Conservation (phyloP, 2,329 filamentous ascomycete genomes). For the Helotiales sp. region DNA sequence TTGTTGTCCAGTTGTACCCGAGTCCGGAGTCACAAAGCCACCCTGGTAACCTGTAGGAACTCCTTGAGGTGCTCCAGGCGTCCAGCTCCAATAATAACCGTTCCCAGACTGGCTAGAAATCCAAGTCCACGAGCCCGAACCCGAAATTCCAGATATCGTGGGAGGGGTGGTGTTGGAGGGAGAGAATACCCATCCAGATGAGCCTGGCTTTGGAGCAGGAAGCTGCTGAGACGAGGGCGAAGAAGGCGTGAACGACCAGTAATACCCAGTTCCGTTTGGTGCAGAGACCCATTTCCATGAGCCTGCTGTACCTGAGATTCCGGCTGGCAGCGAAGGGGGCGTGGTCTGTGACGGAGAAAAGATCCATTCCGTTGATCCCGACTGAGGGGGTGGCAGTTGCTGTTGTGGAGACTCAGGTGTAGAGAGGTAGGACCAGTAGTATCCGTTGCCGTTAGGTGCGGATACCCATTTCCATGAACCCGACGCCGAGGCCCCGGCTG, state of each 20-base stretch:
- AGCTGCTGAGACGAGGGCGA: background rate
- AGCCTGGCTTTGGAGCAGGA: background rate
- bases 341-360: background rate
- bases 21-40: background rate
- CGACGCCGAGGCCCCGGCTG: background rate
- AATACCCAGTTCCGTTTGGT: background rate
- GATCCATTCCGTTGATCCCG: background rate
- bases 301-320: background rate
- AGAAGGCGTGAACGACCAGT: conserved; percentile 5
- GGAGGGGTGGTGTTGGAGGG: background rate
- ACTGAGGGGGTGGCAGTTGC: background rate
- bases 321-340: background rate
- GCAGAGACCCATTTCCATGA: conserved; percentile 1
- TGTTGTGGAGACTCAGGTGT: background rate
- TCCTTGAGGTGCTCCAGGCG: background rate
- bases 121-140: background rate
- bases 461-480: background rate
- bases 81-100: conserved; percentile 8
- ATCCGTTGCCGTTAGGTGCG: background rate
- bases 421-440: background rate
- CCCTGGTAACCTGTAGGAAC: background rate
- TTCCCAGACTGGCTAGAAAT: background rate
- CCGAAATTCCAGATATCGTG: background rate
- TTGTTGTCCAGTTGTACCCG: background rate
- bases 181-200: background rate